Evolutionary conservation across 2,329 filamentous ascomycete genomes (phyloP).

Genomic region (Juglanconis oblonga): DNA sequence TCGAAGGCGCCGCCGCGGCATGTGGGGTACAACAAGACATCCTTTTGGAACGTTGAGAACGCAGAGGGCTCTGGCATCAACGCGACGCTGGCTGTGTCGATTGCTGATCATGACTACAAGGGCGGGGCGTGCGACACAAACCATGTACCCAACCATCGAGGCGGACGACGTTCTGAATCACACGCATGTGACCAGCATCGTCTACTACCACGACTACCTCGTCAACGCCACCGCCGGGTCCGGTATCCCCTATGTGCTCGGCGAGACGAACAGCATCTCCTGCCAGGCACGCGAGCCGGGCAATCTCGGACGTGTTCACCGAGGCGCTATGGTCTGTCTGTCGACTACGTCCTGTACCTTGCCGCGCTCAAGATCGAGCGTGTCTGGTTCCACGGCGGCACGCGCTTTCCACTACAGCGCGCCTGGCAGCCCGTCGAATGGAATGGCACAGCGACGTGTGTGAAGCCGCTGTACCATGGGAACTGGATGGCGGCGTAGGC

Average conservation of each 20-base stretch:
- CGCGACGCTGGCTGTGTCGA: background rate
- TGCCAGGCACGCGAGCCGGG: slow-evolving; percentile 3
- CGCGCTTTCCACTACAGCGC: slow-evolving; percentile 23
- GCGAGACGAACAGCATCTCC: slow-evolving; percentile 10
- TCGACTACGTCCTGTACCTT: slow-evolving; percentile 9
- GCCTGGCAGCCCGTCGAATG: slow-evolving; percentile 23
- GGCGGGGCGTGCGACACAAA: slow-evolving; percentile 1
- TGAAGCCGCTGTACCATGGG: slow-evolving; percentile 23
- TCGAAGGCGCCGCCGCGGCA: slow-evolving; percentile 9
- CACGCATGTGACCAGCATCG: slow-evolving; percentile 17
- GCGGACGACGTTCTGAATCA: slow-evolving; percentile 18
- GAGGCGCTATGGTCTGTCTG: slow-evolving; percentile 8
- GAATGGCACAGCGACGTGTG: slow-evolving; percentile 11
- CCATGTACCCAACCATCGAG: slow-evolving; percentile 8
- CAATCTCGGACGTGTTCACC: slow-evolving; percentile 7
- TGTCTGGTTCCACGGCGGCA: slow-evolving; percentile 18
- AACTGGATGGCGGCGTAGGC: slow-evolving; percentile 18
- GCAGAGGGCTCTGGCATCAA: background rate
- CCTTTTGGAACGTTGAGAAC: slow-evolving; percentile 7
- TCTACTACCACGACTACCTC: slow-evolving; percentile 20
- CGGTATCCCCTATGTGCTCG: slow-evolving; percentile 17
- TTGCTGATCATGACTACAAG: slow-evolving; percentile 3
- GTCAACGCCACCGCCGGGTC: slow-evolving; percentile 10
- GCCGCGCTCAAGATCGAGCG: slow-evolving; percentile 6
- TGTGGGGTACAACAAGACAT: background rate